phyloP scores from a whole-genome alignment of 192 early-diverging fungal species.

The Lobosporangium transversale region DNA sequence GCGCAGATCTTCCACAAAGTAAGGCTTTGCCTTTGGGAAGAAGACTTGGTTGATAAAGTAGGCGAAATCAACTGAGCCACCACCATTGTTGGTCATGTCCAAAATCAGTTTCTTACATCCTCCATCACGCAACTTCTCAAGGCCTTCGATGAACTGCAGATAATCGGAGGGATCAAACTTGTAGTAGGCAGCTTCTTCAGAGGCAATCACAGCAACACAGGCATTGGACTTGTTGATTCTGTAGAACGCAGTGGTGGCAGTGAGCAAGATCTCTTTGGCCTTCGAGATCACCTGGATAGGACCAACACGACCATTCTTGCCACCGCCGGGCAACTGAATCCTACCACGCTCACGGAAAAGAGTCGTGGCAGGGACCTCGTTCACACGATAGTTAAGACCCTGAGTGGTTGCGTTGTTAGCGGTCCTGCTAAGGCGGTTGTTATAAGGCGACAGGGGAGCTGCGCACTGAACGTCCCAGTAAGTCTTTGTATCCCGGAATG shows the following conservation, averaged over 20 bases:
- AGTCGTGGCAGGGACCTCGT: slow-evolving; percentile 12
- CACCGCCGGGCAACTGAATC: slow-evolving; percentile 18
- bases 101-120: slow-evolving; percentile 53
- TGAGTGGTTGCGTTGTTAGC: background rate
- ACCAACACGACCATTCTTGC: slow-evolving; percentile 18
- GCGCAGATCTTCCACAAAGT: slow-evolving; percentile 41
- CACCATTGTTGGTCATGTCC: slow-evolving; percentile 57
- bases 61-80: slow-evolving; percentile 42
- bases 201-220: slow-evolving; percentile 52
- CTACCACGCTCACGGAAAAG: slow-evolving; percentile 41
- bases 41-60: slow-evolving; percentile 52
- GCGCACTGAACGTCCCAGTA: slow-evolving; percentile 45
- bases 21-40: slow-evolving; percentile 46
- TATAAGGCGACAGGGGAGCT: slow-evolving; percentile 19
- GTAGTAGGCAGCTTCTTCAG: slow-evolving; percentile 34
- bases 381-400: background rate
- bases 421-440: slow-evolving; percentile 8
- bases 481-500: slow-evolving; percentile 42
- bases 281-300: slow-evolving; percentile 16
- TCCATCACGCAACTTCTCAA: slow-evolving; percentile 21
- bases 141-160: slow-evolving; percentile 29
- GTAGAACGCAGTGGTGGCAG: slow-evolving; percentile 46
- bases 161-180: slow-evolving; percentile 29
- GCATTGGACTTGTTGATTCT: slow-evolving; percentile 19
- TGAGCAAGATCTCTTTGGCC: slow-evolving; percentile 24